Evolutionary conservation across 2,329 filamentous ascomycete species (phyloP).

Genomic region (Trichoderma simmonsii): DNA sequence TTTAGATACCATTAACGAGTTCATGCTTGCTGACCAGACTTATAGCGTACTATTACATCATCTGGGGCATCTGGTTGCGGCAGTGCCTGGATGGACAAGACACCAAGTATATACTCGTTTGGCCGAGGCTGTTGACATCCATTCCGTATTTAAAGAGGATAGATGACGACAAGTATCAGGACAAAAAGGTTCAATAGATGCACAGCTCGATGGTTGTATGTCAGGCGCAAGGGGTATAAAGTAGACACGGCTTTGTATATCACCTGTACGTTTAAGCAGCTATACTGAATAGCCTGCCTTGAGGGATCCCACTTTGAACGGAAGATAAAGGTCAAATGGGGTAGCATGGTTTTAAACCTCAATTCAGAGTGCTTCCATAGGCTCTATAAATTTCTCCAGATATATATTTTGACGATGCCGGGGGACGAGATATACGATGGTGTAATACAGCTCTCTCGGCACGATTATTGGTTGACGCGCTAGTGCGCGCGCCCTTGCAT

Average conservation of each 20-base stretch:
- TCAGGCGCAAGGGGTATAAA: neutral
- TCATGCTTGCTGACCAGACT: conserved; percentile 20
- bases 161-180: neutral
- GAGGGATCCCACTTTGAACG: neutral
- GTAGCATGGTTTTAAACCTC: neutral
- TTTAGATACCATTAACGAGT: neutral
- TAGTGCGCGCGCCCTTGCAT: neutral
- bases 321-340: neutral
- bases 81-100: conserved; percentile 71
- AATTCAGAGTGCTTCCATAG: neutral
- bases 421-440: neutral
- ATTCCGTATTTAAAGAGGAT: conserved; percentile 43
- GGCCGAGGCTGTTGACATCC: conserved; percentile 60
- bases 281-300: neutral
- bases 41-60: conserved; percentile 76
- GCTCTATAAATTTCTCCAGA: neutral
- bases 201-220: neutral
- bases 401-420: neutral
- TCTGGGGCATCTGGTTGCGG: conserved; percentile 79
- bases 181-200: neutral
- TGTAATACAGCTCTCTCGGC: neutral
- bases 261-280: neutral
- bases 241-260: neutral
- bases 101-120: conserved; percentile 67
- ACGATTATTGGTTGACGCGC: neutral